Conservation (phyloP, 164 flowering plant genomes). For the Liquidambar formosana region DNA sequence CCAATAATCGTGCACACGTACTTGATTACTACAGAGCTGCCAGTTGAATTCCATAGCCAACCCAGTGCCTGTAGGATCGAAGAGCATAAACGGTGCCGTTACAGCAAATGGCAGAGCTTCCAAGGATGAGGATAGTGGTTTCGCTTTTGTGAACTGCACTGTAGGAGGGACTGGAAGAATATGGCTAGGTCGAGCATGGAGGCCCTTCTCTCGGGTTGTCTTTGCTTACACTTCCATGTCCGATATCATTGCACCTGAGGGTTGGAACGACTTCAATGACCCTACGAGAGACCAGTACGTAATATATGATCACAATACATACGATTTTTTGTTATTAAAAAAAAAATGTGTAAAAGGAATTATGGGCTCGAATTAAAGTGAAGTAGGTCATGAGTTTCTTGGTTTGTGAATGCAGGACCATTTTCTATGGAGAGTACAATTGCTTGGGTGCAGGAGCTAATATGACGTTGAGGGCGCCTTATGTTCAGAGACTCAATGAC, state of each 20-base stretch:
- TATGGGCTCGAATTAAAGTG: too few relatives aligned
- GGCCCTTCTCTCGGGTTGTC: conserved; percentile 80
- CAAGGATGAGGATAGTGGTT: conserved; percentile 78
- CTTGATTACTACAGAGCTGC: conserved; percentile 49
- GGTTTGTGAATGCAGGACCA: conserved; percentile 46
- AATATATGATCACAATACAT: neutral
- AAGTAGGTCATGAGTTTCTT: neutral
- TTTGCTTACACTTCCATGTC: conserved; percentile 68
- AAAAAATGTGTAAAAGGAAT: too few relatives aligned
- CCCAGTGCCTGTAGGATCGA: conserved; percentile 59
- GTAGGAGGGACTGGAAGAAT: conserved; percentile 85
- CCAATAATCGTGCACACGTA: too few relatives aligned
- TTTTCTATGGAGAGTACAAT: conserved; percentile 84
- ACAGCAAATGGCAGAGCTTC: conserved; percentile 82
- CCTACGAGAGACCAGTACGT: conserved; percentile 77
- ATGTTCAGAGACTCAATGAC: conserved; percentile 62
- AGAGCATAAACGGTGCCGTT: conserved; percentile 61
- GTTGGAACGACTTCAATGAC: conserved; percentile 93
- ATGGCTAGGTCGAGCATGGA: conserved; percentile 97
- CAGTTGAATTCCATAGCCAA: conserved; percentile 70
- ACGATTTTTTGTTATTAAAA: too few relatives aligned
- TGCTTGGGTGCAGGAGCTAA: conserved; percentile 81
- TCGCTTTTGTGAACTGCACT: conserved; percentile 63
- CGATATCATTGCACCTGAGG: conserved; percentile 86
- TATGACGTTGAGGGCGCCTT: conserved; percentile 53